Evolutionary conservation across 768 basidiomycete species (phyloP), one percentile per base, ranked within the genome.

Genomic region (Kwoniella sp.): DNA sequence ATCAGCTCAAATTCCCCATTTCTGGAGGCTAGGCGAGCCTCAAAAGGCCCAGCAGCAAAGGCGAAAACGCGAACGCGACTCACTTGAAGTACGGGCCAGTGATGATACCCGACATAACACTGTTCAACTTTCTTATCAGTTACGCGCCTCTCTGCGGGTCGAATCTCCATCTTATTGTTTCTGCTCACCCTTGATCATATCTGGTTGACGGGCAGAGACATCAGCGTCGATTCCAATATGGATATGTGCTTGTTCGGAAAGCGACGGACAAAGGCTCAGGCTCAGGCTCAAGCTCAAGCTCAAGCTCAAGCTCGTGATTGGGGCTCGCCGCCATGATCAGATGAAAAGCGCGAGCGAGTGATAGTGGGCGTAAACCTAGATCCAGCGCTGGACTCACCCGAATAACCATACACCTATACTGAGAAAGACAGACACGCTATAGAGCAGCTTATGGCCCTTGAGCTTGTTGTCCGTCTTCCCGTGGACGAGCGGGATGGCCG

Each of bases 41-140:
- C n/a, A n/a, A n/a, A n/a, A n/a, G n/a, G n/a, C n/a, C n/a, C n/a
- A n/a, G 31, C 29, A n/a, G 30, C 37, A 31, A 41, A 25, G 25
- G 26, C 17, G 4, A 7, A 12, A 20, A 13, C 31, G 9, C n/a
- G 13, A 12, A 4, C 15, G 25, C 30, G 29, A 70, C 72, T 66
- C 52, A 76, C 72, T 78, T 81, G 74, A 78, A 77, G 51, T 76
- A 79, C 31, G 78, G 74, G 22, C 81, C 81, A 17, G 82, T 96
- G 80, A 97, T 94, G 70, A 96, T 88, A 29, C 93, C 78, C 4
- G 79, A 70, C 71, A 67, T 78, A 55, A 83, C 82, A 38, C 78
- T 76, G 51, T 9, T 37, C 22, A 38, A 26, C 22, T 29, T 20
- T 15, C 38, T 9, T 26, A 51, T 59, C 47, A 59, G 58, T 37